Evolutionary conservation across 345 rosid genomes (phyloP), one percentile per base, ranked within the genome.

Genomic region (Acer campestre): DNA sequence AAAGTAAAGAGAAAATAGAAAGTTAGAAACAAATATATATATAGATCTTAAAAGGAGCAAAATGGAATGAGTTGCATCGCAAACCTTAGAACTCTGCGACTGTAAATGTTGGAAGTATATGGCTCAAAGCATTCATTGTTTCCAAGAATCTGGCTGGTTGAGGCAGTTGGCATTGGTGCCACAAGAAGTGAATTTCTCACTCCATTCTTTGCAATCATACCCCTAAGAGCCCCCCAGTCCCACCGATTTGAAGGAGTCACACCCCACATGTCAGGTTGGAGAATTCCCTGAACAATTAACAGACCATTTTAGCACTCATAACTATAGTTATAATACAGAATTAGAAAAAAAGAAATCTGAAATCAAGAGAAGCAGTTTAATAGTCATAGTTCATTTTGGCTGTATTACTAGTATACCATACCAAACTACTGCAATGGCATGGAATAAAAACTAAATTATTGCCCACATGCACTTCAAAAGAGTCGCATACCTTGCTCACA

Each of bases 211-310:
- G 88, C 80, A 77, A 95, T 86, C 88, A 83, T 89, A 22, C 78
- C 88, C 69, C 95, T 87, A 3, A 93, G 89, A 61, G 73, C 85
- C 63, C 80, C 83, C 98, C 97, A 94, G 79, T 91, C 82, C 98
- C 97, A 94, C 18, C 89, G 83, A 68, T 83, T 77, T 1, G 94
- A 90, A 61, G 98, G 94, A 71, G 81, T 82, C 61, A 84, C 98
- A 77, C 79, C 87, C 98, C 98, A 95, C 98, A 95, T 95, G 84
- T 95, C 98, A 66, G 92, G 98, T 88, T 95, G 98, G 79, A 95
- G 89, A 79, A 90, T 83, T 20, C 98, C 98, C 97, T 94, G 86
- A 48, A 84, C 2, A 68, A 64, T 75, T 53, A 53, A 78, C 72
- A 18, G 17, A 4, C 17, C 67, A 74, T n/a, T 20, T 20, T 46